A percentile compares a stretch with the other conserved stretches of the same genome.
These are phyloP conservation scores for Tetracentron sinense DNA, from an alignment of 164 flowering plant genomes.

Conservation along the genomic window DNA sequence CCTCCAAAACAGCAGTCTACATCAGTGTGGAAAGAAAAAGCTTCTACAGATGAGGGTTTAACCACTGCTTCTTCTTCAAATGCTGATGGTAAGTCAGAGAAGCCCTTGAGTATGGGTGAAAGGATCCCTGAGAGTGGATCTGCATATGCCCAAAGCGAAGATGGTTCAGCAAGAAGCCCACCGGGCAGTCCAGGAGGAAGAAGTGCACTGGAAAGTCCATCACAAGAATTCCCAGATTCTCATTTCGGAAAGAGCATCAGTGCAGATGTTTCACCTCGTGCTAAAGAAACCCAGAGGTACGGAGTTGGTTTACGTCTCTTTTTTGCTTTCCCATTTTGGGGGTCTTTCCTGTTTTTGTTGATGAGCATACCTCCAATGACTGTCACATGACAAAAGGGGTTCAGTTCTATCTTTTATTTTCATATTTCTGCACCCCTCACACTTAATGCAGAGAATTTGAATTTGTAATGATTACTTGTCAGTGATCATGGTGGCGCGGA, in stretches of 20 bases:
- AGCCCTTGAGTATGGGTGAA: slow-evolving; percentile 31
- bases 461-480: slow-evolving; percentile 17
- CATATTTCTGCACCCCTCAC: background rate
- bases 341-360: background rate
- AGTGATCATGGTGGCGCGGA: slow-evolving; percentile 66
- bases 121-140: slow-evolving; percentile 36
- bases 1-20: slow-evolving; percentile 61
- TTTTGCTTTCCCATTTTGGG: background rate
- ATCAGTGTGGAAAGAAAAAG: slow-evolving; percentile 27
- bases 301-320: background rate
- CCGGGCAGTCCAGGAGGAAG: slow-evolving; percentile 49
- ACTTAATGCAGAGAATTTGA: background rate
- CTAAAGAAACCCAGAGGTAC: slow-evolving; percentile 57
- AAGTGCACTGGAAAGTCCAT: slow-evolving; percentile 43
- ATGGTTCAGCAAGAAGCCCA: slow-evolving; percentile 50
- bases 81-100: slow-evolving; percentile 44
- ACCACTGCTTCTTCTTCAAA: slow-evolving; percentile 29
- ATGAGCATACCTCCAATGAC: background rate
- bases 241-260: slow-evolving; percentile 28
- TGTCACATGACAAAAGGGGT: background rate
- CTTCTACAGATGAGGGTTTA: slow-evolving; percentile 26
- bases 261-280: slow-evolving; percentile 50
- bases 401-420: background rate
- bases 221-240: slow-evolving; percentile 41
- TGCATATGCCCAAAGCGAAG: slow-evolving; percentile 36